These are phyloP conservation scores for Torulaspora pretoriensis DNA, from an alignment of 1,139 yeast species.

Conservation along the genomic window DNA sequence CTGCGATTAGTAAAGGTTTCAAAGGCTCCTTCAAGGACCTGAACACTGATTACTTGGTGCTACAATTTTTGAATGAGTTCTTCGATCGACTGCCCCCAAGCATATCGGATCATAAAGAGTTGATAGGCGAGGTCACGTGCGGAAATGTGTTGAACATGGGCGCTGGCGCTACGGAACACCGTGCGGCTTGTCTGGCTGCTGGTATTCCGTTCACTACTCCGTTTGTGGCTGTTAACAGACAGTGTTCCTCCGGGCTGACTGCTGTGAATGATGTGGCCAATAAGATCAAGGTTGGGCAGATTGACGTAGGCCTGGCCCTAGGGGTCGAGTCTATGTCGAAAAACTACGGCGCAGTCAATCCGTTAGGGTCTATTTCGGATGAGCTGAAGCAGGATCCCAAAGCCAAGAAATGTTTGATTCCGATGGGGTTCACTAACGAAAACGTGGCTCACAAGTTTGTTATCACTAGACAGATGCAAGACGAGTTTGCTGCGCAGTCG, in stretches of 20 bases:
- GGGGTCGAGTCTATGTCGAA: slow-evolving; percentile 93
- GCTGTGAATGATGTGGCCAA: slow-evolving; percentile 87
- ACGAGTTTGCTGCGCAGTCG: slow-evolving; percentile 81
- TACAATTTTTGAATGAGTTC: slow-evolving; percentile 59
- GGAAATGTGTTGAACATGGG: slow-evolving; percentile 90
- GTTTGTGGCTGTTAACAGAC: slow-evolving; percentile 82
- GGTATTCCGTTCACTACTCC: slow-evolving; percentile 71
- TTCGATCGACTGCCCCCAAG: slow-evolving; percentile 43
- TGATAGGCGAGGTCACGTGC: slow-evolving; percentile 76
- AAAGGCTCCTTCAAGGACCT: slow-evolving; percentile 76
- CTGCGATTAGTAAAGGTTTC: slow-evolving; percentile 82
- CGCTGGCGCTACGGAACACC: slow-evolving; percentile 88
- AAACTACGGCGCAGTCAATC: slow-evolving; percentile 69
- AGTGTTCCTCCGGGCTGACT: slow-evolving; percentile 90
- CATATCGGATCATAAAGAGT: slow-evolving; percentile 53
- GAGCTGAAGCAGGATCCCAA: slow-evolving; percentile 43
- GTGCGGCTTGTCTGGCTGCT: slow-evolving; percentile 75
- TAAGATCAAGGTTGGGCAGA: slow-evolving; percentile 82
- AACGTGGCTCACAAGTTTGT: slow-evolving; percentile 62
- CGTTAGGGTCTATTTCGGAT: slow-evolving; percentile 60
- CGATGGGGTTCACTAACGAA: slow-evolving; percentile 92
- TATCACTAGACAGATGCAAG: slow-evolving; percentile 71
- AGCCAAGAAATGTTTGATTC: slow-evolving; percentile 64
- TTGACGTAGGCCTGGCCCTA: slow-evolving; percentile 82
- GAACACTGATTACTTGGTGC: slow-evolving; percentile 67